Evolutionary conservation across 2,329 filamentous ascomycete species (phyloP).

Genomic region (Fusarium graminum): DNA sequence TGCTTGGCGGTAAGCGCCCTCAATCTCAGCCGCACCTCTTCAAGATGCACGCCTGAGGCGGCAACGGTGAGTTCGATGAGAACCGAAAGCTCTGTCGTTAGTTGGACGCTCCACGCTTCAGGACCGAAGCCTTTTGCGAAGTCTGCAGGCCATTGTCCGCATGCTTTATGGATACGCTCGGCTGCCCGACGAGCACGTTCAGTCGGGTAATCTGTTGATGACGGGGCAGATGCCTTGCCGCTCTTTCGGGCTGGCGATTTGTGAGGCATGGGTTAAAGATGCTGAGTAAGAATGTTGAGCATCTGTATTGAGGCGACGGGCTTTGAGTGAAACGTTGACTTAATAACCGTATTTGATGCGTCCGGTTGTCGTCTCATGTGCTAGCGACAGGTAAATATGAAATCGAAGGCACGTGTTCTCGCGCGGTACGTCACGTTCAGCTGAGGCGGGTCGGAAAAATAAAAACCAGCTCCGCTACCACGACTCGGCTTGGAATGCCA

Average conservation of each 20-base stretch:
- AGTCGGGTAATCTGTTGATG: background rate
- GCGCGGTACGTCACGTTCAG: slow-evolving; percentile 3
- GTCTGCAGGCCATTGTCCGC: slow-evolving; percentile 9
- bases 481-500: background rate
- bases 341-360: background rate
- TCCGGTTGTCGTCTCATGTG: slow-evolving; percentile 4
- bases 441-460: slow-evolving; percentile 11
- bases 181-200: slow-evolving; percentile 8
- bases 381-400: slow-evolving; percentile 13
- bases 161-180: slow-evolving; percentile 1
- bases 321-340: background rate
- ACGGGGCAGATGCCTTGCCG: background rate
- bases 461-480: slow-evolving; percentile 10
- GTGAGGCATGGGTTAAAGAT: background rate
- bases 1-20: background rate
- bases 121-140: slow-evolving; percentile 2
- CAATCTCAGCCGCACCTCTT: background rate
- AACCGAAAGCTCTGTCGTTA: background rate
- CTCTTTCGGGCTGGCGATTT: background rate
- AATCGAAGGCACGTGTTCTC: slow-evolving; percentile 5
- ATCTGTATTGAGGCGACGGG: background rate
- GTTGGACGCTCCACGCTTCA: background rate
- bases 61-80: background rate
- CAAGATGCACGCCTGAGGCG: background rate
- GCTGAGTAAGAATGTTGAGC: background rate